Percentiles rank a stretch among this genome's conserved stretches.
Evolutionary conservation across 306 rosid genomes (phyloP).

Genomic region (Clitoria ternatea): DNA sequence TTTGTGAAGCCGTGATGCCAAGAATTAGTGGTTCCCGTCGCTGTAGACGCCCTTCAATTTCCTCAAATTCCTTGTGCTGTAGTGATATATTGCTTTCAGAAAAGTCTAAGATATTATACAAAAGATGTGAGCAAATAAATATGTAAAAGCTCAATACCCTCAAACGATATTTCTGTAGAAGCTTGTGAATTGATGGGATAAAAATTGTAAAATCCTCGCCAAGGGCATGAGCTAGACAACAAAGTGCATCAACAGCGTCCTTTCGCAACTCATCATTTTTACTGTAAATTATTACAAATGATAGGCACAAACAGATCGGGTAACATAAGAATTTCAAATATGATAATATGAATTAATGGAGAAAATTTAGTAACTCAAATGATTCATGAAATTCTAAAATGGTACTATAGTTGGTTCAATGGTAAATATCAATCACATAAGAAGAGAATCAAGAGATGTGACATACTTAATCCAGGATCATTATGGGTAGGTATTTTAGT

Average conservation of each 20-base stretch:
- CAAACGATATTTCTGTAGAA: conserved; percentile 68
- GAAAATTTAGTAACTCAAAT: neutral
- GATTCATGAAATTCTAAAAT: neutral
- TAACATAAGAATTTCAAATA: conserved; percentile 15
- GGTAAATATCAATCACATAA: neutral
- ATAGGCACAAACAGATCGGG: conserved; percentile 7
- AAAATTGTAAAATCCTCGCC: conserved; percentile 97
- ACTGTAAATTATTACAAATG: conserved; percentile 41
- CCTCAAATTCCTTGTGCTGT: conserved; percentile 98
- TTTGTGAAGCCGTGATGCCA: conserved; percentile 65
- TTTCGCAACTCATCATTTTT: conserved; percentile 82
- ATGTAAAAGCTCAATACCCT: conserved; percentile 43
- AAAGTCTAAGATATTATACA: neutral
- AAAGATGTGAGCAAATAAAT: neutral
- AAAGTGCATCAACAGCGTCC: conserved; percentile 91
- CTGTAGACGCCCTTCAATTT: conserved; percentile 81
- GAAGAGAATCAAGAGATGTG: neutral
- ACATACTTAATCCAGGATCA: neutral
- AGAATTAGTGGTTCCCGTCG: conserved; percentile 83
- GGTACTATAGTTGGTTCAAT: neutral
- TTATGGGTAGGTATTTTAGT: neutral
- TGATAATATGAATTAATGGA: neutral
- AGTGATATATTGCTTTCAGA: conserved; percentile 19
- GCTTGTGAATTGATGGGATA: conserved; percentile 88
- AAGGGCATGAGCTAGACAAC: conserved; percentile 94